Conservation (phyloP, 2,329 filamentous ascomycete genomes). For the Nannizziopsis barbatae region DNA sequence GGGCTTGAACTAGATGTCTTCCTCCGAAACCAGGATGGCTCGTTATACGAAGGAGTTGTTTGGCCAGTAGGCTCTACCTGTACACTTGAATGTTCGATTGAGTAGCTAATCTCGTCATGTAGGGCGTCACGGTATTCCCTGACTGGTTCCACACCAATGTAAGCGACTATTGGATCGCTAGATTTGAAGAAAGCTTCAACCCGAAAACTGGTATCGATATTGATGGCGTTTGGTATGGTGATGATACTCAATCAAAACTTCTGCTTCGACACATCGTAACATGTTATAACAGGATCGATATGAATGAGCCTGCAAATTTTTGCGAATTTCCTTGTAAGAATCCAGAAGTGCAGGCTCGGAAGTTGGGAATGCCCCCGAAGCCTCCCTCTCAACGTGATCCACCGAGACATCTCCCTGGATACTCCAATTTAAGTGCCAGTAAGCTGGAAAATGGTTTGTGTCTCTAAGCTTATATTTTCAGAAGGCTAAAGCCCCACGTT, state of each 20-base stretch:
- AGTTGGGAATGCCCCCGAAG: neutral
- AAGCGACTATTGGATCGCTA: constrained; percentile 49
- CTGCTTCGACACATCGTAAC: neutral
- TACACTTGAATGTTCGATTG: neutral
- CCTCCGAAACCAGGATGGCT: constrained; percentile 45
- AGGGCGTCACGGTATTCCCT: constrained; percentile 43
- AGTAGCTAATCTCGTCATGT: neutral
- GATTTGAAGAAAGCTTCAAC: constrained; percentile 42
- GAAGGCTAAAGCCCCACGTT: too few species aligned
- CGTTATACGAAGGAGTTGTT: constrained; percentile 44
- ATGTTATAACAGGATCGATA: constrained; percentile 44
- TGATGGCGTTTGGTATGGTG: constrained; percentile 1
- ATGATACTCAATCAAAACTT: neutral
- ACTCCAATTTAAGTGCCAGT: neutral
- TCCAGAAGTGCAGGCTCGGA: neutral
- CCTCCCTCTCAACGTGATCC: neutral
- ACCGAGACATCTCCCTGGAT: neutral
- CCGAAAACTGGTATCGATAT: constrained; percentile 44
- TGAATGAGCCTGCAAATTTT: constrained; percentile 44
- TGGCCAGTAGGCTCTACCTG: constrained; percentile 42
- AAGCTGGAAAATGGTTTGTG: neutral
- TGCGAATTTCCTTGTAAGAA: constrained; percentile 2
- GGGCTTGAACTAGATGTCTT: constrained; percentile 42
- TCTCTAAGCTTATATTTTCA: neutral
- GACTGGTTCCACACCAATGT: constrained; percentile 51